These are phyloP conservation scores for Coffea humblotiana DNA, from an alignment of 305 asterid genomes.

Conservation along the genomic window DNA sequence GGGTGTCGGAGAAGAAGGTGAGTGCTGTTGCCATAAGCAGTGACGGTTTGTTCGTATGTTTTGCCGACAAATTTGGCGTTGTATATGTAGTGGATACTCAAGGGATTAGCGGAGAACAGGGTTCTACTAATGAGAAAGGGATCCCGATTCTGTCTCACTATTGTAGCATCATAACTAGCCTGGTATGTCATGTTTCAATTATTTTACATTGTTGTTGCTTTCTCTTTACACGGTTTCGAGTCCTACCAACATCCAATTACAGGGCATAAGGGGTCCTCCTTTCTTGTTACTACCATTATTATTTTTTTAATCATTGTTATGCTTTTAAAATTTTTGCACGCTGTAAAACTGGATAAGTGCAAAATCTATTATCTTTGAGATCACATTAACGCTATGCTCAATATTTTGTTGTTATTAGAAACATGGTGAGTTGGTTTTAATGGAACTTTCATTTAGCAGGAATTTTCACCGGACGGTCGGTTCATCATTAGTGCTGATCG, in stretches of 20 bases:
- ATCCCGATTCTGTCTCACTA: slow-evolving; percentile 84
- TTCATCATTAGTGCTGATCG: slow-evolving; percentile 84
- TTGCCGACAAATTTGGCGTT: slow-evolving; percentile 91
- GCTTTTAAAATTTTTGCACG: background rate
- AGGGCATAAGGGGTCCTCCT: background rate
- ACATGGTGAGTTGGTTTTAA: background rate
- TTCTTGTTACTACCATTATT: too few species aligned
- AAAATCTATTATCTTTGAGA: slow-evolving; percentile 5
- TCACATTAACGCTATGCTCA: background rate
- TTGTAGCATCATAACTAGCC: slow-evolving; percentile 92
- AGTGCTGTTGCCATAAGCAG: slow-evolving; percentile 77
- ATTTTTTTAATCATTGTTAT: background rate
- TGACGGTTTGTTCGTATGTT: slow-evolving; percentile 65
- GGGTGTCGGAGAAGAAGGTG: slow-evolving; percentile 92
- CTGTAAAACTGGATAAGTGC: background rate
- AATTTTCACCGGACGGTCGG: slow-evolving; percentile 74
- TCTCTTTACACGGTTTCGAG: background rate
- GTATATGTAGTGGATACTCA: slow-evolving; percentile 64
- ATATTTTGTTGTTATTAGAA: background rate
- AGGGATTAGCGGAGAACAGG: slow-evolving; percentile 31
- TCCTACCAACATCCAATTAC: background rate
- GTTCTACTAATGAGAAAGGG: slow-evolving; percentile 52
- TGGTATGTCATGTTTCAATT: slow-evolving; percentile 46
- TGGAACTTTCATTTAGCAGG: slow-evolving; percentile 44
- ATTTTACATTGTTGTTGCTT: slow-evolving; percentile 2